Evolutionary conservation across 2,329 filamentous ascomycete species (phyloP), one percentile per base, ranked within the genome.

Genomic region (Fusarium dlaminii): DNA sequence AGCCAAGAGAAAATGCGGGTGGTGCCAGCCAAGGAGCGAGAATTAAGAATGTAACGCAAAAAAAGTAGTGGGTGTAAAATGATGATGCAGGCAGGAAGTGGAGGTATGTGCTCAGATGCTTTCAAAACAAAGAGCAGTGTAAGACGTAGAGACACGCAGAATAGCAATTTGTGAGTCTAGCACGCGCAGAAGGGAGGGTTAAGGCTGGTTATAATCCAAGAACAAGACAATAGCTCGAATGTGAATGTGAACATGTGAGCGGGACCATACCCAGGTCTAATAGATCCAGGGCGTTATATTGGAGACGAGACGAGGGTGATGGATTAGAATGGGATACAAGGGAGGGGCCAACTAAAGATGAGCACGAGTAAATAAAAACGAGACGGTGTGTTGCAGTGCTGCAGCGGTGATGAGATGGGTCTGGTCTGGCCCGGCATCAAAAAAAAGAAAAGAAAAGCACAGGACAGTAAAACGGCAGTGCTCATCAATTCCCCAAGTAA

Each of bases 351-450:
- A 63, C 64, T 61, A 63, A 66, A 22, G 56, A 51, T 29, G 46
- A 60, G 70, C 62, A 63, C 70, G 63, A 63, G 63, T 58, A 68
- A 72, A 62, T 54, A 58, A 74, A 75, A 75, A 66, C 20, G 57
- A 73, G 72, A 74, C 72, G 72, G 72, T 75, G 72, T 74, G 72
- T 69, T 68, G 75, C 68, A 73, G 66, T 74, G 59, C 68, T 65
- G 74, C 56, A 68, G 65, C 63, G 74, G 73, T 77, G 58, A 70
- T 73, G 67, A 59, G 58, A 68, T 70, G 71, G 69, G 40, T 42
- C 52, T 30, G 27, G 40, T 27, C 42, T n/a, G 32, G 56, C 40
- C 40, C 27, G 59, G 68, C 37, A 70, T 61, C 43, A 42, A 52
- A 7, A 40, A 56, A 55, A 56, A 51, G 36, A 22, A 51, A 49